Evolutionary conservation across 2,329 filamentous ascomycete species (phyloP).

Genomic region (Cytospora chrysosperma): DNA sequence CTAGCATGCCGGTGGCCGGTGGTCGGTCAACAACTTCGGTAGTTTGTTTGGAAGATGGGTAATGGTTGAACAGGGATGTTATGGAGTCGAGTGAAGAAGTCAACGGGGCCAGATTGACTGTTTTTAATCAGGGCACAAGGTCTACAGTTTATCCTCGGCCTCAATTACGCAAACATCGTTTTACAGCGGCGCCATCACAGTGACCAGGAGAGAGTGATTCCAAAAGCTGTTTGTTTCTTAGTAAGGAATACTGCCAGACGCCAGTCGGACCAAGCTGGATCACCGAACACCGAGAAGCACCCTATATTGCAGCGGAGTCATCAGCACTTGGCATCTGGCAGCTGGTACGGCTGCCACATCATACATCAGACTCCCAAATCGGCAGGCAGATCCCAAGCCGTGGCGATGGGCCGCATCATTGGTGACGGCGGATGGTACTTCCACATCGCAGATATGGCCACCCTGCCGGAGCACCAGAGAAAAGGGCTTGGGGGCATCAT

Average conservation of each 20-base stretch:
- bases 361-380: conserved; percentile 26
- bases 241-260: too few relatives aligned
- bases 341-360: conserved; percentile 45
- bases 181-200: not conserved
- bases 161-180: not conserved
- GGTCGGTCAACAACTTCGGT: too few relatives aligned
- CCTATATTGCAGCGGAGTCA: too few relatives aligned
- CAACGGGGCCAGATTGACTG: not conserved
- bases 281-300: too few relatives aligned
- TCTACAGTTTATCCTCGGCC: not conserved
- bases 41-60: not conserved
- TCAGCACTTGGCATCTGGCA: conserved; percentile 36
- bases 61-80: not conserved
- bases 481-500: conserved; percentile 47
- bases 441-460: conserved; percentile 49
- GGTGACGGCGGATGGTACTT: conserved; percentile 54
- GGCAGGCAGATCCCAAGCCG: conserved; percentile 15
- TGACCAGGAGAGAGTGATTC: not conserved
- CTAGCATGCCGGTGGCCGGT: not conserved
- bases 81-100: not conserved
- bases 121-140: not conserved
- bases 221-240: not conserved
- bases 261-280: too few relatives aligned
- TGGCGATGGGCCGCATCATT: conserved; percentile 52
- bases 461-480: conserved; percentile 48